Evolutionary conservation across 2,329 filamentous ascomycete species (phyloP), one percentile per base, ranked within the genome.

Genomic region (Tolypocladium cylindrosporum): DNA sequence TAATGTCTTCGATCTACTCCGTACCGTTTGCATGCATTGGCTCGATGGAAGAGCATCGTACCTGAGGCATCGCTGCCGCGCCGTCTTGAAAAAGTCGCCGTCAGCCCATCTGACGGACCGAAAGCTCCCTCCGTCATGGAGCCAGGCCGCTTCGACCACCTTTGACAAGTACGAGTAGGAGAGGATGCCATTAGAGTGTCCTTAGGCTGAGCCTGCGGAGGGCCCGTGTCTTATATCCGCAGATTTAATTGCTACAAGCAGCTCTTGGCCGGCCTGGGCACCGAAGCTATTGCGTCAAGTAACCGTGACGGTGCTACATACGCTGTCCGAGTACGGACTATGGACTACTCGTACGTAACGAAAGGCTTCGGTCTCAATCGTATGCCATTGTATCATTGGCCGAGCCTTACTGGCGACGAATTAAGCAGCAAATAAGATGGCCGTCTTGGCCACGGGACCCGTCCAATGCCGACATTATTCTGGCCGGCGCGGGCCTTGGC

Each of bases 401-500:
- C 24, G 19, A 19, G 5, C 11, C 14, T 5, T 16, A 31, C 48
- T 36, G 11, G 31, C 9, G 31, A 19, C 27, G 16, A 4, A 16
- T 13, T 36, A 36, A n/a, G 48, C 5, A n/a, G 16, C 48, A 36
- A 34, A 10, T 31, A 31, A 16, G 48, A 36, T 34, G 27, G 9
- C 4, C 19, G 19, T 51, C 10, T 13, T 34, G 48, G 19, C 27
- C 48, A 9, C 11, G 16, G 27, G 45, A 34, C 19, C 8, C 31
- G 16, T 36, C 27, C 48, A 13, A 36, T 10, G 48, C 48, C 16
- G 27, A 31, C 27, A 31, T 31, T 31, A 36, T 51, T 51, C 19
- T 41, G 57, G 39, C 57, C 55, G 53, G 55, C 24, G 56, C 53
- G 55, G 57, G 62, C 55, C 62, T 63, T 63, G 62, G 62, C 62